Base-by-base conservation (phyloP, 1,139 yeast genomes). In the Scheffersomyces stambukii region DNA sequence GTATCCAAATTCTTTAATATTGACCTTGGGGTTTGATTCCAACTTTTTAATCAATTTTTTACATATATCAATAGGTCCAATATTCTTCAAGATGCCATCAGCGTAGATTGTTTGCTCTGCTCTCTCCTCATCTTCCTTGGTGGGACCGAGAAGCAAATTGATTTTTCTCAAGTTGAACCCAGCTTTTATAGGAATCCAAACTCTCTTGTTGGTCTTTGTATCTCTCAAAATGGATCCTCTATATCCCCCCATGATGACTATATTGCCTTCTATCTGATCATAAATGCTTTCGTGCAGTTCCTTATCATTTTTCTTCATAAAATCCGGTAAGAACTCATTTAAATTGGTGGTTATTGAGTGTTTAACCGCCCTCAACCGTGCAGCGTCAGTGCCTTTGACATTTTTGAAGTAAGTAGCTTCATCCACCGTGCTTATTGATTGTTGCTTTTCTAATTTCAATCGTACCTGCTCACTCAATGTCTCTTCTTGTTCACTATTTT, bases 101-200 rank as follows among this genome's bases (percentile, higher is more conserved):
- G 96, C 81, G 40, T 70, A 72, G 4, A 85, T 70, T 14, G 54
- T 51, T 10, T 71, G 57, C 21, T 64, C 56, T 1, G 81, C 76
- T 25, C 60, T 57, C 16, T 64, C 38, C 38, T 77, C 78, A 47
- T 82, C 95, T 30, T 76, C 76, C 31, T 70, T 78, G 0, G 54
- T 59, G 1, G 93, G 91, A 0, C 95, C 95, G 10, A 88, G 61
- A 6, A 77, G 56, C 16, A 88, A 57, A 57, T 83, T 77, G 35
- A 81, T 75, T 45, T 77, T 81, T 13, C 81, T 61, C 24, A 86
- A 60, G 43, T 84, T 78, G 32, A 88, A 69, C 0, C 96, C 95
- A 0, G 93, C 95, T 45, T 82, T 81, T 18, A 86, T 52, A 0
- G 96, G 96, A 19, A 88, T 75, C 96, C 96, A 88, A 1, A 83